A percentile compares a stretch with the other conserved stretches of the same genome.
phyloP scores from a whole-genome alignment of 805 yeast genomes.

The Candida odintsovae region DNA sequence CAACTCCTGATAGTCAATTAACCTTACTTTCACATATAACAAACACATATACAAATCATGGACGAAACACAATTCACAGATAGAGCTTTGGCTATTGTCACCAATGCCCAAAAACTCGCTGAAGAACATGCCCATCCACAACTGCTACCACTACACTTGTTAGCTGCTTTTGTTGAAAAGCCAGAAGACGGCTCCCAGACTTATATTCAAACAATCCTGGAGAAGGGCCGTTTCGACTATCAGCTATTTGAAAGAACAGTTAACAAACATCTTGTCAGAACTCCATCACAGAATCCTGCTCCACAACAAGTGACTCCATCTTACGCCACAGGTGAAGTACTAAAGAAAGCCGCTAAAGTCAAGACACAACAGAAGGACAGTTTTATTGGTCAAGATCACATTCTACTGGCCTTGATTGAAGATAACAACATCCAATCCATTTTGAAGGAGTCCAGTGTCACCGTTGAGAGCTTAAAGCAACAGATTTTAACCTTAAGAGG shows the following conservation, averaged over 20 bases:
- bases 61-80: slow-evolving; percentile 79
- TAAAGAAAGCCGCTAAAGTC: slow-evolving; percentile 70
- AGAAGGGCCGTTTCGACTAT: slow-evolving; percentile 88
- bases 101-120: slow-evolving; percentile 76
- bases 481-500: slow-evolving; percentile 84
- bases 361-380: slow-evolving; percentile 86
- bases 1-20: not conserved
- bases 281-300: slow-evolving; percentile 87
- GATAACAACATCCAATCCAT: slow-evolving; percentile 66
- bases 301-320: slow-evolving; percentile 77
- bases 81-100: slow-evolving; percentile 78
- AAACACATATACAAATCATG: slow-evolving; percentile 21
- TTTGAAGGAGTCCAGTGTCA: slow-evolving; percentile 66
- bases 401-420: slow-evolving; percentile 77
- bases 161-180: slow-evolving; percentile 82
- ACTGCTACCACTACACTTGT: slow-evolving; percentile 78
- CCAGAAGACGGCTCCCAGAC: slow-evolving; percentile 48
- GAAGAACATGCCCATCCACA: slow-evolving; percentile 80
- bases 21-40: no score
- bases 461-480: slow-evolving; percentile 63
- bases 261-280: slow-evolving; percentile 73
- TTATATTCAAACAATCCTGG: slow-evolving; percentile 76
- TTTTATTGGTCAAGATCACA: slow-evolving; percentile 91
- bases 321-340: slow-evolving; percentile 67
- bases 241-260: slow-evolving; percentile 70